A percentile compares a stretch with the other conserved stretches of the same genome.
phyloP scores from a whole-genome alignment of 352 stramenopile species.

The Phytopythium boreale region DNA sequence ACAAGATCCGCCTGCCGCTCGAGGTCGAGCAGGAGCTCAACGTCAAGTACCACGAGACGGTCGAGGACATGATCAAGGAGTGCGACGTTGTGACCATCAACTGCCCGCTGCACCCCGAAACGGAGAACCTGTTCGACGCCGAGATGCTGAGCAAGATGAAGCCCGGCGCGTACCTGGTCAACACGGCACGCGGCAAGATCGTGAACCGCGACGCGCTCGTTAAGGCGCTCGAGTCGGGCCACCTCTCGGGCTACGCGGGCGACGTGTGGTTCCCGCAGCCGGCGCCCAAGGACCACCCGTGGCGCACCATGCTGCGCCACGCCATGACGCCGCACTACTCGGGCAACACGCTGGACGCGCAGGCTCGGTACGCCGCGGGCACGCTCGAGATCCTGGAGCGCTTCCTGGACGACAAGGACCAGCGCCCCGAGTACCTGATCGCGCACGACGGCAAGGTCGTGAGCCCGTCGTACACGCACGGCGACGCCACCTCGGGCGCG shows the following conservation, averaged over 20 bases:
- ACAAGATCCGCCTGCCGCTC: conserved; percentile 32
- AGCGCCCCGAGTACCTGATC: conserved; percentile 41
- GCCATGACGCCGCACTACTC: conserved; percentile 51
- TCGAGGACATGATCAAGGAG: conserved; percentile 39
- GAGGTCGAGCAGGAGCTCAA: conserved; percentile 45
- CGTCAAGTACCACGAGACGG: conserved; percentile 26
- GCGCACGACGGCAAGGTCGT: conserved; percentile 33
- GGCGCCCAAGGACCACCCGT: conserved; percentile 52
- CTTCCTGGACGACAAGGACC: conserved; percentile 36
- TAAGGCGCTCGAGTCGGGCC: conserved; percentile 22
- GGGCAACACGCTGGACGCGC: conserved; percentile 36
- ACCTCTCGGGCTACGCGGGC: conserved; percentile 21
- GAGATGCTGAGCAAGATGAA: conserved; percentile 64
- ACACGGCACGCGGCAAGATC: conserved; percentile 80
- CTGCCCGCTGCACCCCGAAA: conserved; percentile 63
- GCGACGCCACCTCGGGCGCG: conserved; percentile 24
- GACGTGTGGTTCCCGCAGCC: conserved; percentile 85
- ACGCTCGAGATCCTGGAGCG: conserved; percentile 41
- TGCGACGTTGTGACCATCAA: conserved; percentile 81
- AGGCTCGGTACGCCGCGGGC: conserved; percentile 31
- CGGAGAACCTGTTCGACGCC: conserved; percentile 62
- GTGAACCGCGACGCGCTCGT: conserved; percentile 59
- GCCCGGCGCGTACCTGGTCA: conserved; percentile 67
- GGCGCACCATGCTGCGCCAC: conserved; percentile 33
- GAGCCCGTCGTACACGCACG: conserved; percentile 31